Evolutionary conservation across 768 basidiomycete species (phyloP), one percentile per base, ranked within the genome.

Genomic region (Hemileccinum rubropunctum): DNA sequence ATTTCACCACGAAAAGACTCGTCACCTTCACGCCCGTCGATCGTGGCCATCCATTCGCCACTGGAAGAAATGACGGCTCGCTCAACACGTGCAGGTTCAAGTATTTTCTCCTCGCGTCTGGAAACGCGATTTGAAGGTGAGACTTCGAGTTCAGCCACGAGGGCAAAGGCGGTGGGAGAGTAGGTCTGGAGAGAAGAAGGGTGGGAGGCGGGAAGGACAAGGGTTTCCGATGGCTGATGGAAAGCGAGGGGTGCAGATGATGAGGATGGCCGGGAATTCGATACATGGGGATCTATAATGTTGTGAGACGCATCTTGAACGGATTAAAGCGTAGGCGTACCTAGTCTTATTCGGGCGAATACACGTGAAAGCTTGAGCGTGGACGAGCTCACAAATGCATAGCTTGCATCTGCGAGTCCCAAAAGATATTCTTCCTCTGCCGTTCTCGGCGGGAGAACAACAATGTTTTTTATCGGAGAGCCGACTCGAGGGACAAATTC

Each of bases 401-500:
- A 83, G 2, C 83, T 88, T 9, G 92, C 88, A 69, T 98, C 95
- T 4, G 77, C 76, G 27, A 98, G 76, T 12, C 84, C 83, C 17
- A 95, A 73, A 43, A 95, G 78, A 67, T 94, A 95, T 61, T 97
- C 91, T 66, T 98, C 92, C 58, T 90, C 87, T 6, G 58, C 49
- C 12, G 71, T 71, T 41, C 66, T 75, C n/a, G 68, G 63, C 45
- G 73, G 79, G 7, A 76, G 77, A 37, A 88, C 71, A 4, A 83
- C 76, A 30, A 95, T 75, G 32, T 81, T 83, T 59, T 76, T 78
- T 47, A 98, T 89, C 5, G 93, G 84, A 3, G 92, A 86, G 15
- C 95, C 95, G 11, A 98, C 76, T 44, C 97, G 83, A 28, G 97
- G 94, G 2, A 98, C 81, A 63, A 91, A 98, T 66, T 97, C 94